phyloP scores from a whole-genome alignment of 345 rosid genomes.

The Acer negundo region DNA sequence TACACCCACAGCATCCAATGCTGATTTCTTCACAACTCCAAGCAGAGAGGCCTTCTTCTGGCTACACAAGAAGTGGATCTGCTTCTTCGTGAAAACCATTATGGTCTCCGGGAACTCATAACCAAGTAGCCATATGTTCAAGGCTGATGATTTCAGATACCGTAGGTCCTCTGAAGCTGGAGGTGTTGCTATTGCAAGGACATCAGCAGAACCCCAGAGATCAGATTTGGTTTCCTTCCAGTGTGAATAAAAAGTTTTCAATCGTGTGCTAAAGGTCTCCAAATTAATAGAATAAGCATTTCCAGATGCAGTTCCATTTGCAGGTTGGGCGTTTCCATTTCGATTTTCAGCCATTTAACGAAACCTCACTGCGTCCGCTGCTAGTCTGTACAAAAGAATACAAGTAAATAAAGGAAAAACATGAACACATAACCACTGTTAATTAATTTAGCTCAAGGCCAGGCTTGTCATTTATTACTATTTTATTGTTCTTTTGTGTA shows the following conservation, averaged over 20 bases:
- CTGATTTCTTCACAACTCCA: slow-evolving; percentile 40
- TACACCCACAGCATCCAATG: slow-evolving; percentile 41
- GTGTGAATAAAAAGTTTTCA: slow-evolving; percentile 42
- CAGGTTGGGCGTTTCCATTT: slow-evolving; percentile 51
- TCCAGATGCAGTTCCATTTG: slow-evolving; percentile 46
- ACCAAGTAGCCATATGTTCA: slow-evolving; percentile 51
- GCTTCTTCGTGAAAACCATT: slow-evolving; percentile 52
- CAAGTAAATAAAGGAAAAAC: neutral
- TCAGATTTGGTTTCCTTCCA: slow-evolving; percentile 37
- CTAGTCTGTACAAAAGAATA: neutral
- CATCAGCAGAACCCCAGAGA: slow-evolving; percentile 39
- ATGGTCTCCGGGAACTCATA: slow-evolving; percentile 59
- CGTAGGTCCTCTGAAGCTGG: slow-evolving; percentile 46
- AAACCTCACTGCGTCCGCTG: neutral
- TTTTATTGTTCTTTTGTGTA: neutral
- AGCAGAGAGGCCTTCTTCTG: slow-evolving; percentile 49
- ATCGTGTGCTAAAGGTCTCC: slow-evolving; percentile 37
- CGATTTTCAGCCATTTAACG: slow-evolving; percentile 60
- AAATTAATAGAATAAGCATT: slow-evolving; percentile 43
- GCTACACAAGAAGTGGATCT: slow-evolving; percentile 49
- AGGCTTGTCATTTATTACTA: neutral
- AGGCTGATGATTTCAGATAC: slow-evolving; percentile 51
- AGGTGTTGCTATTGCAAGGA: slow-evolving; percentile 46
- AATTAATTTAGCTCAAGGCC: neutral
- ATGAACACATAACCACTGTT: neutral